Conservation (phyloP, 805 yeast genomes). For the Myxozyma neotropica region DNA sequence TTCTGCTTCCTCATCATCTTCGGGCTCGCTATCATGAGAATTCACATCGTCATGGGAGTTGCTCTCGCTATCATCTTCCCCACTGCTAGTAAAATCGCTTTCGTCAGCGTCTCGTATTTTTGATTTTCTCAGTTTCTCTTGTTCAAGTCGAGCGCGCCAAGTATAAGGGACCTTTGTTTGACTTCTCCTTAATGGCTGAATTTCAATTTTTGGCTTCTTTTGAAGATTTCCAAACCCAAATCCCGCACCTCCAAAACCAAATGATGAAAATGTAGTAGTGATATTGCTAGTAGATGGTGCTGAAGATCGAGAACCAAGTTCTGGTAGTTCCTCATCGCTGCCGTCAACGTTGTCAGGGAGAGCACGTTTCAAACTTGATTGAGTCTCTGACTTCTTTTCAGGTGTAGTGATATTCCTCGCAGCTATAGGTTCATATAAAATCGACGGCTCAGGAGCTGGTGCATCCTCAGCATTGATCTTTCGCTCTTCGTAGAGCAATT, state of each 20-base stretch:
- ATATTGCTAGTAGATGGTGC: background rate
- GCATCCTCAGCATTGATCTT: slow-evolving; percentile 60
- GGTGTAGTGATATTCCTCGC: slow-evolving; percentile 40
- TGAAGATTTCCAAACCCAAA: slow-evolving; percentile 49
- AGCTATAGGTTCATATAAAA: background rate
- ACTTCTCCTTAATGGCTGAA: slow-evolving; percentile 9
- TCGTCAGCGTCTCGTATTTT: slow-evolving; percentile 55
- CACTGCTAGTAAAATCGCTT: slow-evolving; percentile 50
- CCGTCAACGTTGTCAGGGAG: slow-evolving; percentile 40
- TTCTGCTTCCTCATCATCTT: slow-evolving; percentile 42
- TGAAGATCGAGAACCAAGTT: background rate
- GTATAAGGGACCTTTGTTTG: slow-evolving; percentile 60
- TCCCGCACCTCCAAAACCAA: slow-evolving; percentile 43
- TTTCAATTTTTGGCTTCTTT: slow-evolving; percentile 17
- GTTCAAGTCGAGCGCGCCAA: slow-evolving; percentile 67
- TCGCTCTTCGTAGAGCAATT: slow-evolving; percentile 69
- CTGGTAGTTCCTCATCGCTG: slow-evolving; percentile 15
- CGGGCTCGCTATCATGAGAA: slow-evolving; percentile 42
- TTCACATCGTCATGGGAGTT: slow-evolving; percentile 40
- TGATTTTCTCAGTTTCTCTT: slow-evolving; percentile 48
- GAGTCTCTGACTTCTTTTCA: slow-evolving; percentile 3
- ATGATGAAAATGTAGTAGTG: background rate
- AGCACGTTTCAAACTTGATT: slow-evolving; percentile 7
- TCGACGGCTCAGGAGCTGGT: background rate
- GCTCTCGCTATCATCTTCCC: slow-evolving; percentile 41